A percentile compares a stretch with the other conserved stretches of the same genome.
phyloP scores from a whole-genome alignment of 495 filamentous ascomycete genomes.

The Hypoxylon fragiforme region DNA sequence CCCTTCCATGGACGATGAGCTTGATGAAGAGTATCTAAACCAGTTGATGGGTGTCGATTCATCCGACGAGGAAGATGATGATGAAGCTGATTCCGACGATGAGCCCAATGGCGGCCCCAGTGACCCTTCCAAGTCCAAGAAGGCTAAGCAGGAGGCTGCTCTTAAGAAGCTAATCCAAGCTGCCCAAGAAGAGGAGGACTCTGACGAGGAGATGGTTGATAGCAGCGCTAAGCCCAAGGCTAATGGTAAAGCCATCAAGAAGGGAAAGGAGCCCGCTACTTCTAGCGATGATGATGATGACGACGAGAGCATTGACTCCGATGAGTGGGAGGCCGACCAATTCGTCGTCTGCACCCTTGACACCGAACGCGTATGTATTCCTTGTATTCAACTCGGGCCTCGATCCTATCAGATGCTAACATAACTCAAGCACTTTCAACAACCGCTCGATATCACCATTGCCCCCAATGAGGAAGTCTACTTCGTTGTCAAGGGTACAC shows the following conservation, averaged over 20 bases:
- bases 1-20: constrained; percentile 62
- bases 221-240: constrained; percentile 65
- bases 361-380: constrained; percentile 58
- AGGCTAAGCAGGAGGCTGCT: constrained; percentile 71
- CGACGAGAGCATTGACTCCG: constrained; percentile 61
- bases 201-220: constrained; percentile 60
- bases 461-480: constrained; percentile 82
- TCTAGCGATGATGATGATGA: constrained; percentile 66
- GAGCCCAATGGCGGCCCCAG: constrained; percentile 86
- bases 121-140: constrained; percentile 84
- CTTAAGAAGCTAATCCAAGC: constrained; percentile 72
- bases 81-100: constrained; percentile 66
- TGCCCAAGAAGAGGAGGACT: constrained; percentile 57
- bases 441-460: constrained; percentile 90
- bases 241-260: constrained; percentile 59
- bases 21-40: constrained; percentile 58
- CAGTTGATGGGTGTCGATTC: constrained; percentile 48
- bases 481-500: constrained; percentile 89
- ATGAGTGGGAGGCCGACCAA: constrained; percentile 64
- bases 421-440: constrained; percentile 76
- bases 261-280: constrained; percentile 79
- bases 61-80: constrained; percentile 52
- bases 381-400: neutral
- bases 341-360: constrained; percentile 93
- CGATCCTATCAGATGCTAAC: constrained; percentile 40